These are phyloP conservation scores for Beta vulgaris DNA, from an alignment of 148 eudicot species.

Conservation along the genomic window DNA sequence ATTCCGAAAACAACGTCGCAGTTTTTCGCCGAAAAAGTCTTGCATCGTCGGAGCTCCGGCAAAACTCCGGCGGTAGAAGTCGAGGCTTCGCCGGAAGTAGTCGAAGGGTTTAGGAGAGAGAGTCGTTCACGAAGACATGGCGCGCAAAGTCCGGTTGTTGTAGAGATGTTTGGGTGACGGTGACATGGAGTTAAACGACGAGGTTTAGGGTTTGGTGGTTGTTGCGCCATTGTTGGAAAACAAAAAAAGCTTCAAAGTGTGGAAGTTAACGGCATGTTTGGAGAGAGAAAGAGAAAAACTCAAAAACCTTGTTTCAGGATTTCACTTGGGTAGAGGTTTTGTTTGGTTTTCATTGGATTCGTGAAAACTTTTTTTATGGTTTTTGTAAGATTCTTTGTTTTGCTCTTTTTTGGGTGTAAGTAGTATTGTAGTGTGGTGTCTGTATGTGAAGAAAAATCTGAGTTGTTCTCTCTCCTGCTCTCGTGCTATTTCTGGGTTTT, in stretches of 20 bases:
- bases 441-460: too few relatives aligned
- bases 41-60: constrained; percentile 75
- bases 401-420: background rate
- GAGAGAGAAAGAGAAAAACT: constrained; percentile 8
- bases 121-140: constrained; percentile 82
- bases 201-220: constrained; percentile 32
- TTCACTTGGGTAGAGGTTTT: background rate
- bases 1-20: constrained; percentile 28
- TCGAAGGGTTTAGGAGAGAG: constrained; percentile 52
- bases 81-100: constrained; percentile 27
- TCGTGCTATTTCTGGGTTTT: background rate
- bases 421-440: background rate
- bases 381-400: background rate
- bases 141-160: constrained; percentile 70
- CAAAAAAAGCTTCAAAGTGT: too few relatives aligned
- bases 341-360: constrained; percentile 25
- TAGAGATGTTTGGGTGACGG: constrained; percentile 70
- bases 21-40: constrained; percentile 46
- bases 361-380: background rate
- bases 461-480: background rate
- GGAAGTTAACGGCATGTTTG: background rate
- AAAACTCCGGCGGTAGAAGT: constrained; percentile 1
- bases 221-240: constrained; percentile 27
- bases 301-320: too few relatives aligned
- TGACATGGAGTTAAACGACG: constrained; percentile 67